phyloP scores from a whole-genome alignment of 345 rosid species.

The Syzygium aromaticum region DNA sequence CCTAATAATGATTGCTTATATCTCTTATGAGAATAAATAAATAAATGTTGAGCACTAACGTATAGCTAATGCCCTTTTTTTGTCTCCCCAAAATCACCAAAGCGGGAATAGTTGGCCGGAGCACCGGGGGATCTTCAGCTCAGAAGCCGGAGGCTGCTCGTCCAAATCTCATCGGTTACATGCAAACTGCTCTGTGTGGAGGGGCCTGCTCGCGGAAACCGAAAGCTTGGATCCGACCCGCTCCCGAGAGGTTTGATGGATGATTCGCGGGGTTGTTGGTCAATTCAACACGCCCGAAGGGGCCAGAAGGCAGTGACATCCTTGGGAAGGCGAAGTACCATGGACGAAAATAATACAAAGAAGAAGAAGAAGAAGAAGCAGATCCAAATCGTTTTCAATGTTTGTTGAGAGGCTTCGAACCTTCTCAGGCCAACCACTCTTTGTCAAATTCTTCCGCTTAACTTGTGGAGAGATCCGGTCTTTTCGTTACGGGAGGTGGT shows the following conservation, averaged over 20 bases:
- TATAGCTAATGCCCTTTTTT: background rate
- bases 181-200: background rate
- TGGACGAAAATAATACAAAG: background rate
- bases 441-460: too few species aligned
- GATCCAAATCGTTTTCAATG: background rate
- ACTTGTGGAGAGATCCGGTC: too few species aligned
- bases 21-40: too few species aligned
- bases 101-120: background rate
- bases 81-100: background rate
- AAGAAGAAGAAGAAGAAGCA: background rate
- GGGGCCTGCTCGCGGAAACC: background rate
- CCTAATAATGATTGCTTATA: too few species aligned
- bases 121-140: background rate
- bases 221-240: background rate
- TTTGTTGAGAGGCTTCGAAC: background rate
- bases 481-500: background rate
- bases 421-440: background rate
- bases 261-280: background rate
- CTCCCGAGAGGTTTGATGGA: background rate
- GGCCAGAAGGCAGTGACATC: too few species aligned
- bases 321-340: too few species aligned
- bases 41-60: too few species aligned
- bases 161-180: background rate
- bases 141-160: rapidly evolving
- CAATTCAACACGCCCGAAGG: background rate